phyloP scores from a whole-genome alignment of 805 yeast genomes.

The Komagataella phaffii region DNA sequence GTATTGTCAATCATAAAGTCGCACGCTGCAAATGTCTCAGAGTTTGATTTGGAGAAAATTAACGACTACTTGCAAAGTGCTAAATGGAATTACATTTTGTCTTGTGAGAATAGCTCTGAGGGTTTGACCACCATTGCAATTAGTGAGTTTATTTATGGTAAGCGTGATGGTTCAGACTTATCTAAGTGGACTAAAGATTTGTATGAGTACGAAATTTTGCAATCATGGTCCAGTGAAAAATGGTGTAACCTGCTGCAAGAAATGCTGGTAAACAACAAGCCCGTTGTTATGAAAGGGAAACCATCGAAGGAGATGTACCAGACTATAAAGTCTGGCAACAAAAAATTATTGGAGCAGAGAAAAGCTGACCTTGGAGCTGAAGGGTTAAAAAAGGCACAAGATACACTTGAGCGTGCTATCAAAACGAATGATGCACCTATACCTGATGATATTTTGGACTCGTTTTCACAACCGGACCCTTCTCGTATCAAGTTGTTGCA shows the following conservation, averaged over 20 bases:
- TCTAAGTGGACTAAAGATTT: conserved; percentile 39
- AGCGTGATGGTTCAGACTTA: conserved; percentile 44
- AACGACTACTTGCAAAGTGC: conserved; percentile 55
- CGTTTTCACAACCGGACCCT: conserved; percentile 66
- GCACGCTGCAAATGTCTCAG: conserved; percentile 29
- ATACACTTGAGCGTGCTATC: conserved; percentile 48
- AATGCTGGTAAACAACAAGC: conserved; percentile 44
- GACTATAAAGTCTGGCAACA: conserved; percentile 33
- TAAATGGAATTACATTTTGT: conserved; percentile 44
- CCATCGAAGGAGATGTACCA: conserved; percentile 59
- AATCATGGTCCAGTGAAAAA: conserved; percentile 45
- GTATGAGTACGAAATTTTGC: conserved; percentile 44
- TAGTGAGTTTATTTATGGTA: conserved; percentile 71
- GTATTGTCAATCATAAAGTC: conserved; percentile 35
- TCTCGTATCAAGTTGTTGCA: conserved; percentile 57
- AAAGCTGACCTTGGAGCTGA: conserved; percentile 37
- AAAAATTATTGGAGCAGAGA: conserved; percentile 34
- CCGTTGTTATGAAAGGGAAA: conserved; percentile 53
- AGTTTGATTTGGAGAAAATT: conserved; percentile 53
- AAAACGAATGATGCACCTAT: conserved; percentile 59
- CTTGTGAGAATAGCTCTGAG: conserved; percentile 51
- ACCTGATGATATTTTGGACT: conserved; percentile 49
- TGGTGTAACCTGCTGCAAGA: conserved; percentile 50
- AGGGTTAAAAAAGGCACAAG: conserved; percentile 41
- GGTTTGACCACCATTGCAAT: conserved; percentile 55